These are phyloP conservation scores for Madurella fahalii DNA, from an alignment of 2,329 filamentous ascomycete genomes.

Conservation along the genomic window DNA sequence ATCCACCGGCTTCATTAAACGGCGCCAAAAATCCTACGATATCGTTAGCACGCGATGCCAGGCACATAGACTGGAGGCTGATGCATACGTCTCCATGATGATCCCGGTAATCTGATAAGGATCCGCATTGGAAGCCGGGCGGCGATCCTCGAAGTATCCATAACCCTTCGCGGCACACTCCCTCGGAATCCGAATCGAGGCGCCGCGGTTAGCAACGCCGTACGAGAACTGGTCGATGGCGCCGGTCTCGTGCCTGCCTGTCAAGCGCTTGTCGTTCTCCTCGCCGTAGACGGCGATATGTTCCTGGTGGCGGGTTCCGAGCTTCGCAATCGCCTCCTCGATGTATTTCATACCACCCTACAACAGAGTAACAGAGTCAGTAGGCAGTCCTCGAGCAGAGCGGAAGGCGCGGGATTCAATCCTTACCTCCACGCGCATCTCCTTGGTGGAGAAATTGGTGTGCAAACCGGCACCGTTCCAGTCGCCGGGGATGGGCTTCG, in stretches of 20 bases:
- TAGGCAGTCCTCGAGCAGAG: too few relatives aligned
- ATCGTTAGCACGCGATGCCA: background rate
- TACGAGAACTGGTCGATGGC: constrained; percentile 90
- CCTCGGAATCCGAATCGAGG: constrained; percentile 73
- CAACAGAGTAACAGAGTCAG: background rate
- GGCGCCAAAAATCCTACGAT: constrained; percentile 2
- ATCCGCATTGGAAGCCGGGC: constrained; percentile 72
- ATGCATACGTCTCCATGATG: constrained; percentile 32
- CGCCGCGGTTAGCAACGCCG: constrained; percentile 93
- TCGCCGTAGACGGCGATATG: constrained; percentile 91
- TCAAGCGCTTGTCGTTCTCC: constrained; percentile 92
- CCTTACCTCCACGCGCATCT: constrained; percentile 68
- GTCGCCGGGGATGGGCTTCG: constrained; percentile 90
- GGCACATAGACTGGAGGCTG: background rate
- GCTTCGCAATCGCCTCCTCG: constrained; percentile 78
- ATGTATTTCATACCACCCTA: constrained; percentile 90
- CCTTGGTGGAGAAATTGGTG: constrained; percentile 86
- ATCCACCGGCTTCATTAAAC: background rate
- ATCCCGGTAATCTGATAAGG: constrained; percentile 65
- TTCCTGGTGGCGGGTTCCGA: constrained; percentile 71
- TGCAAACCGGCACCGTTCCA: constrained; percentile 97
- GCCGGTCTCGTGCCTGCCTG: constrained; percentile 93
- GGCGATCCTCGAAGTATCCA: constrained; percentile 55
- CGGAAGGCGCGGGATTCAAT: background rate
- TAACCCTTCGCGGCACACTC: constrained; percentile 74